Percentiles rank a stretch among this genome's conserved stretches.
phyloP scores from a whole-genome alignment of 352 stramenopile genomes.

The Globisporangium lucens region DNA sequence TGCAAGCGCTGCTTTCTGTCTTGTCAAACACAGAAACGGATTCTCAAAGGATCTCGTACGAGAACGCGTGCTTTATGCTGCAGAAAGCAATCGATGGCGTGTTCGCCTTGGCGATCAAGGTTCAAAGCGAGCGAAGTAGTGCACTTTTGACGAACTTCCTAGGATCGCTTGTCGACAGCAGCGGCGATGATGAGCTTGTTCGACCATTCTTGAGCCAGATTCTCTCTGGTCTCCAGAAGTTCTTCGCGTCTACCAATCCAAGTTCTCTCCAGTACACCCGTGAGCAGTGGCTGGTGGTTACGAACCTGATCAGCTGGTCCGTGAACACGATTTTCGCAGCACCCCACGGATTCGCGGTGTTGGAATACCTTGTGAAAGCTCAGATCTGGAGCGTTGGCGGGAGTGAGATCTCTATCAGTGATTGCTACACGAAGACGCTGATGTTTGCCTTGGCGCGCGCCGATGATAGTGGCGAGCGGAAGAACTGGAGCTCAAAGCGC shows the following conservation, averaged over 20 bases:
- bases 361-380: constrained; percentile 56
- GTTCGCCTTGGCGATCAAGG: constrained; percentile 43
- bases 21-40: constrained; percentile 31
- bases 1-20: constrained; percentile 43
- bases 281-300: constrained; percentile 61
- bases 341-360: constrained; percentile 49
- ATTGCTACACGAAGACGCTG: constrained; percentile 63
- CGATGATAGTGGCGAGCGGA: constrained; percentile 15
- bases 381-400: constrained; percentile 53
- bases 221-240: constrained; percentile 43
- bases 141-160: constrained; percentile 42
- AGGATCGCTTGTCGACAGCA: constrained; percentile 55
- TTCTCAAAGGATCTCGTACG: constrained; percentile 50
- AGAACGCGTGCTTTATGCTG: constrained; percentile 57
- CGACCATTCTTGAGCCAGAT: constrained; percentile 62
- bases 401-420: constrained; percentile 52
- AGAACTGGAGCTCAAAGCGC: constrained; percentile 31
- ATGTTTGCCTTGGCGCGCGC: constrained; percentile 47
- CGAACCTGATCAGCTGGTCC: constrained; percentile 59
- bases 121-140: constrained; percentile 31
- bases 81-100: constrained; percentile 62
- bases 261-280: constrained; percentile 35
- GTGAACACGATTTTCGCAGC: constrained; percentile 39
- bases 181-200: constrained; percentile 54
- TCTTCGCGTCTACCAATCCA: constrained; percentile 29